Evolutionary conservation across 2,329 filamentous ascomycete genomes (phyloP).

Genomic region (Aspergillus cejpii): DNA sequence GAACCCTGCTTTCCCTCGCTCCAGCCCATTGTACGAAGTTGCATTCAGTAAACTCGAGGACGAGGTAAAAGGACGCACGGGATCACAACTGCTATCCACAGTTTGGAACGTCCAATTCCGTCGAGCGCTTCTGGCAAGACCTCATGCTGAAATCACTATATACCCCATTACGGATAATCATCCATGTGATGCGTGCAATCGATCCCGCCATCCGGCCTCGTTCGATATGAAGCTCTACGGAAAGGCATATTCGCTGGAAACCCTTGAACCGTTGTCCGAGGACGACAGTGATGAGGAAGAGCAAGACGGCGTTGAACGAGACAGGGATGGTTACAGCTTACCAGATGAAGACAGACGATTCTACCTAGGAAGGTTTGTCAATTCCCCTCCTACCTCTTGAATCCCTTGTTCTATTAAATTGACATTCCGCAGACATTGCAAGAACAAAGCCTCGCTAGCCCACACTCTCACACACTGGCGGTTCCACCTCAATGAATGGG

Average conservation of each 20-base stretch:
- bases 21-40: conserved; percentile 58
- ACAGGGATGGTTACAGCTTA: conserved; percentile 43
- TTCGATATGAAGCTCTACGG: conserved; percentile 59
- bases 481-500: conserved; percentile 64
- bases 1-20: conserved; percentile 60
- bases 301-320: conserved; percentile 32
- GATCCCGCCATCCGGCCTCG: conserved; percentile 60
- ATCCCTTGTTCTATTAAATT: not conserved
- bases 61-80: conserved; percentile 60
- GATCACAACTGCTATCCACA: conserved; percentile 64
- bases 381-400: not conserved
- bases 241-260: conserved; percentile 58
- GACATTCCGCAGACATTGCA: conserved; percentile 45
- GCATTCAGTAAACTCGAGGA: conserved; percentile 67
- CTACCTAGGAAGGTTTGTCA: conserved; percentile 46
- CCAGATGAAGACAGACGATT: conserved; percentile 44
- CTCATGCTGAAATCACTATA: conserved; percentile 50
- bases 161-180: conserved; percentile 42
- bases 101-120: conserved; percentile 63
- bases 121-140: conserved; percentile 59
- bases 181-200: conserved; percentile 65
- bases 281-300: conserved; percentile 43
- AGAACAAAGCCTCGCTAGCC: conserved; percentile 59
- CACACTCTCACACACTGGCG: conserved; percentile 72
- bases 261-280: conserved; percentile 56